These are phyloP conservation scores for Aspergillus nanangensis DNA, from an alignment of 495 filamentous ascomycete genomes.

Conservation along the genomic window DNA sequence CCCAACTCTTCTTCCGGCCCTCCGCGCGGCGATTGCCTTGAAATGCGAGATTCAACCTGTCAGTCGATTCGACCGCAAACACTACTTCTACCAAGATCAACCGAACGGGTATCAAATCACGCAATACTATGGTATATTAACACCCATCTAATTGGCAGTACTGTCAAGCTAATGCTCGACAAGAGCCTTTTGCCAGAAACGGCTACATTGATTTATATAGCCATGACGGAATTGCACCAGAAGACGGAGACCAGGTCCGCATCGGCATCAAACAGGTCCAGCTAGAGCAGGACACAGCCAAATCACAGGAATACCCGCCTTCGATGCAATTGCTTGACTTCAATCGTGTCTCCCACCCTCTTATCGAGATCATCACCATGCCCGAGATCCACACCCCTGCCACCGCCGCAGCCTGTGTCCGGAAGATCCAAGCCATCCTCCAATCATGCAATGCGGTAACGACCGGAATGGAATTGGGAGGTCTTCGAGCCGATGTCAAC, in stretches of 20 bases:
- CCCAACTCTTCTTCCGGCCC: slow-evolving; percentile 77
- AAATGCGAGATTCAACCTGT: slow-evolving; percentile 69
- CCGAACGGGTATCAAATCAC: slow-evolving; percentile 96
- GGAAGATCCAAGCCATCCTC: slow-evolving; percentile 84
- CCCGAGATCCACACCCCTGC: slow-evolving; percentile 80
- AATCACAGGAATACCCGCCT: slow-evolving; percentile 74
- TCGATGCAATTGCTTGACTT: slow-evolving; percentile 81
- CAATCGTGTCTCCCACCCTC: slow-evolving; percentile 84
- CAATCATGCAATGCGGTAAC: slow-evolving; percentile 75
- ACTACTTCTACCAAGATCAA: slow-evolving; percentile 99
- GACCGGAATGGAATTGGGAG: slow-evolving; percentile 88
- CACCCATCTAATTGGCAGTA: neutral
- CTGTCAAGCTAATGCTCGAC: slow-evolving; percentile 3
- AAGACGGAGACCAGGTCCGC: slow-evolving; percentile 59
- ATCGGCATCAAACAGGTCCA: slow-evolving; percentile 91
- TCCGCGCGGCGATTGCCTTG: slow-evolving; percentile 83
- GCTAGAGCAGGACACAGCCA: slow-evolving; percentile 96
- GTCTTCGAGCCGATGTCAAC: slow-evolving; percentile 90
- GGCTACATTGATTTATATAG: slow-evolving; percentile 65
- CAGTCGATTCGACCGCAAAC: slow-evolving; percentile 90
- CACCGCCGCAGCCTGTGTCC: slow-evolving; percentile 80
- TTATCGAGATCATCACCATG: slow-evolving; percentile 92
- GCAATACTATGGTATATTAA: slow-evolving; percentile 69
- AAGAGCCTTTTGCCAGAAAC: slow-evolving; percentile 75
- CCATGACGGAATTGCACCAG: slow-evolving; percentile 74